Evolutionary conservation across 768 basidiomycete genomes (phyloP), one percentile per base, ranked within the genome.

Genomic region (Podaxis sp.): DNA sequence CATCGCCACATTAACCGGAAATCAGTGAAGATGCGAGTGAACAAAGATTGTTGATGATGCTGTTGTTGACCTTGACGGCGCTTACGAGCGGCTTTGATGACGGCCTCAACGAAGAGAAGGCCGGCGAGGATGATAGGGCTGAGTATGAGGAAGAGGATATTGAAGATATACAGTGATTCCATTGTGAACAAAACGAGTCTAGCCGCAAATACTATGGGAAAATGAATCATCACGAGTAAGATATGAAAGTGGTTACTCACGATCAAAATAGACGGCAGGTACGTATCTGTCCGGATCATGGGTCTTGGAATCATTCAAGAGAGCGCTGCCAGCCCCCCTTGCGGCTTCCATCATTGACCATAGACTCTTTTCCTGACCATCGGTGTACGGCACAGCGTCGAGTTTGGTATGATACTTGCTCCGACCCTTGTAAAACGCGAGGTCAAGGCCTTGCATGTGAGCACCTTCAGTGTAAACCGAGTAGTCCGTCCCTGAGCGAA

Each of bases 311-410:
- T 62, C 61, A 17, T 56, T 87, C 26, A 88, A 74, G 33, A 94
- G 72, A 2, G 78, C 78, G 6, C 80, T 52, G 7, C 87, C 89
- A 0, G 86, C 84, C 2, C 80, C 84, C 55, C 79, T 74, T 0
- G 85, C 76, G 0, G 81, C 79, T 65, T 93, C 89, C 83, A 94
- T 83, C 87, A 93, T 90, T 2, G 85, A 80, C 91, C 92, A 94
- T 8, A 95, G 75, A 7, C 72, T 76, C 62, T 76, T 80, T 66
- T 80, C 78, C 12, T 80, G 78, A 0, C 87, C 87, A 2, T 77
- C 70, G 33, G 80, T 86, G 56, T 82, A 83, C 6, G 87, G 77
- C 49, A 93, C 79, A 1, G 85, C 80, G 68, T 94, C 92, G 46
- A 84, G 84, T 68, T 82, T 82, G 0, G 92, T 93, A 71, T 95